Base-by-base conservation (phyloP, 345 rosid genomes). In the Nephelium lappaceum region DNA sequence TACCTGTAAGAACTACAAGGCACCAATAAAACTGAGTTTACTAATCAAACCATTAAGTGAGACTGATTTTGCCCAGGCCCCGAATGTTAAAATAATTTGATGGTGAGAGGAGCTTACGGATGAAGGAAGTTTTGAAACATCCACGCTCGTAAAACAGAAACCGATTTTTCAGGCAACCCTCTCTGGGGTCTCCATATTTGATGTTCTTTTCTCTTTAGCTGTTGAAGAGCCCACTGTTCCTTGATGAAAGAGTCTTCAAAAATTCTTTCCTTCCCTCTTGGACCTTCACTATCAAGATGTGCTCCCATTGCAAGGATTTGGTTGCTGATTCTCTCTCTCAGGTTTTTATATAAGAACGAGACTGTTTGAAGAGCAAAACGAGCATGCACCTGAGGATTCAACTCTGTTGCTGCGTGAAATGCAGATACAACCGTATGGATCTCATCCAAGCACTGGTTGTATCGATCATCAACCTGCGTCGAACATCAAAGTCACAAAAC, bases 41-140 rank as follows among this genome's bases (percentile, higher is more conserved):
- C n/a, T 36, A 36, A 36, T 36, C 18, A n/a, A 38, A 36, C 39
- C 23, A 8, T 10, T 36, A 19, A 38, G 24, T 4, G 70, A 16
- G 58, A 41, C 27, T 61, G 14, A n/a, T 38, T 45, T 6, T 36
- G n/a, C 36, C 57, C 23, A 45, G 3, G 36, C 36, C 36, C 36
- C 36, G 3, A 5, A 67, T 73, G 25, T 51, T 57, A 6, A 77
- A 61, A 18, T 18, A 43, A 68, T 4, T 58, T 21, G 18, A 0
- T 0, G 11, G 41, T 51, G 53, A 47, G n/a, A 61, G 49, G 49
- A 71, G 73, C 89, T 90, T 79, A 96, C 99, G 99, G 99, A 80
- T 96, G 99, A 84, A 96, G 99, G 63, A 96, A 96, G 89, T 96
- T 94, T 70, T 96, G 94, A 84, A 96, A 96, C 99, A 96, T 96